These are phyloP conservation scores for Zygosaccharomyces bailii DNA, from an alignment of 805 yeast genomes.

Conservation along the genomic window DNA sequence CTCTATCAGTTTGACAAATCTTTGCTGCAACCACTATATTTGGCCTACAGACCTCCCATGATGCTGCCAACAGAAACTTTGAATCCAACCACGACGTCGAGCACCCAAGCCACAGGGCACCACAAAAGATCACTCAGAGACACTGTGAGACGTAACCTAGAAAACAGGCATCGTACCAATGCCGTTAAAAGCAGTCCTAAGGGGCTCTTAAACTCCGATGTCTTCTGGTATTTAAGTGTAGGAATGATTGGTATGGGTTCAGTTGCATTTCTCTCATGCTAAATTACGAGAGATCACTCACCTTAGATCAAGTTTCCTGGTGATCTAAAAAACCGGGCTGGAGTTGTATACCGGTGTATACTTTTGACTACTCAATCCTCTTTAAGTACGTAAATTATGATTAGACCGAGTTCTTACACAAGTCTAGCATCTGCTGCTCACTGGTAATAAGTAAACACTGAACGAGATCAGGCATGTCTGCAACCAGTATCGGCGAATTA, in stretches of 20 bases:
- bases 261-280: slow-evolving; percentile 25
- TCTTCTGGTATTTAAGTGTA: slow-evolving; percentile 29
- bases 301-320: slow-evolving; percentile 3
- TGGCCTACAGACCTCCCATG: slow-evolving; percentile 90
- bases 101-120: slow-evolving; percentile 35
- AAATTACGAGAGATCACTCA: background rate
- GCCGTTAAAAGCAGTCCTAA: slow-evolving; percentile 45
- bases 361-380: background rate
- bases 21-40: slow-evolving; percentile 78
- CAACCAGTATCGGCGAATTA: slow-evolving; percentile 37
- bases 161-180: slow-evolving; percentile 73
- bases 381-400: slow-evolving; percentile 7
- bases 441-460: background rate
- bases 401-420: background rate
- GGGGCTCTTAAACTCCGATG: slow-evolving; percentile 18
- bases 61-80: slow-evolving; percentile 92
- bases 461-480: slow-evolving; percentile 17
- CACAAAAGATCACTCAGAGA: slow-evolving; percentile 38
- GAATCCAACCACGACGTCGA: slow-evolving; percentile 68
- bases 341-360: slow-evolving; percentile 8
- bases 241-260: slow-evolving; percentile 32
- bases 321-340: slow-evolving; percentile 6
- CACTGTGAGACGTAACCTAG: slow-evolving; percentile 67
- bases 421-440: background rate
- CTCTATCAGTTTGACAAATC: slow-evolving; percentile 77